Evolutionary conservation across 495 filamentous ascomycete genomes (phyloP).

Genomic region (Thermothielavioides terrestris): DNA sequence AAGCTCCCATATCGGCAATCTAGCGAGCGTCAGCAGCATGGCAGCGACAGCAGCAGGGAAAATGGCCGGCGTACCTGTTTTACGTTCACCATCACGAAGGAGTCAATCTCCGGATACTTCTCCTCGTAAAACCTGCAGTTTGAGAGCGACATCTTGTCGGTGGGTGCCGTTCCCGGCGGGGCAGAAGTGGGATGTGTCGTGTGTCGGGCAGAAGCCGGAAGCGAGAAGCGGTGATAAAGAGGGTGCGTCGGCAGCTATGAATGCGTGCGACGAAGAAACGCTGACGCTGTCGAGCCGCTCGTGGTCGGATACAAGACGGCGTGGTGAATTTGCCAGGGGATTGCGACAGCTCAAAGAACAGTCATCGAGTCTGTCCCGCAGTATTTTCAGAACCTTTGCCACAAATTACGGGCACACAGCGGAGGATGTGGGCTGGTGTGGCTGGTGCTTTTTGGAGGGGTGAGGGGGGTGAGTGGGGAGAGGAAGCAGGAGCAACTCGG

Average conservation of each 20-base stretch:
- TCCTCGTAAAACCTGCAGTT: slow-evolving; percentile 98
- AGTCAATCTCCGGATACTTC: slow-evolving; percentile 88
- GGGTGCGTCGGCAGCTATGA: neutral
- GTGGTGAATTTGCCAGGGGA: neutral
- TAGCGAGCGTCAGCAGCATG: slow-evolving; percentile 27
- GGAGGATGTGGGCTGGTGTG: slow-evolving; percentile 26
- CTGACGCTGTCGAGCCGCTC: slow-evolving; percentile 4
- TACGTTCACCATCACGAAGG: slow-evolving; percentile 98
- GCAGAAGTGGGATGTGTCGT: slow-evolving; percentile 9
- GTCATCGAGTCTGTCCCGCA: slow-evolving; percentile 22
- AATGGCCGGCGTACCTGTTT: no score
- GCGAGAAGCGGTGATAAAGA: neutral
- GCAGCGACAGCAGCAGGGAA: slow-evolving; percentile 1
- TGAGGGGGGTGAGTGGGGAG: neutral
- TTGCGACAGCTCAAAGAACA: slow-evolving; percentile 20
- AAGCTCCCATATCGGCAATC: slow-evolving; percentile 99
- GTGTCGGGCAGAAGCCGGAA: neutral
- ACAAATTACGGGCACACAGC: slow-evolving; percentile 19
- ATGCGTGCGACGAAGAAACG: neutral
- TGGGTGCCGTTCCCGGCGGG: slow-evolving; percentile 21
- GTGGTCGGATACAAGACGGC: neutral
- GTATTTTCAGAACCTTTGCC: slow-evolving; percentile 19
- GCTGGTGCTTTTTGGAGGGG: slow-evolving; percentile 12
- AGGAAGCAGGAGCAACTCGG: neutral
- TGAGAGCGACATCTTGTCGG: slow-evolving; percentile 78